Evolutionary conservation across 768 basidiomycete species (phyloP).

Genomic region (Mycena amicta): DNA sequence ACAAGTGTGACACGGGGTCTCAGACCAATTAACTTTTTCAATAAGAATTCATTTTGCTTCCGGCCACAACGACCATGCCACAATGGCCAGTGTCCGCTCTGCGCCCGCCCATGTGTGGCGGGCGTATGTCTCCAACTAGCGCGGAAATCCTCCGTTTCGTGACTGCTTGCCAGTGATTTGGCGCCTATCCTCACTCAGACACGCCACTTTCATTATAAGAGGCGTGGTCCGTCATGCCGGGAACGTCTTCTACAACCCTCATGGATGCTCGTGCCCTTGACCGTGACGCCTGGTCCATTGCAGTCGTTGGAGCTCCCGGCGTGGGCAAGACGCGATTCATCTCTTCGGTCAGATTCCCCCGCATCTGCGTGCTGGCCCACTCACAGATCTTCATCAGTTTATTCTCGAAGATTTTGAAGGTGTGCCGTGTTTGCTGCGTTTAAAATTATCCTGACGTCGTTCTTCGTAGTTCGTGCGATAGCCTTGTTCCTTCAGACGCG

Average conservation of each 20-base stretch:
- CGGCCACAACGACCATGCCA: too few relatives aligned
- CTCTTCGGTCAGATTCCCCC: slow-evolving; percentile 11
- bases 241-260: slow-evolving; percentile 4
- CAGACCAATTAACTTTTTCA: too few relatives aligned
- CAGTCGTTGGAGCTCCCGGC: slow-evolving; percentile 18
- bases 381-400: slow-evolving; percentile 13
- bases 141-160: too few relatives aligned
- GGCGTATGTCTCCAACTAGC: too few relatives aligned
- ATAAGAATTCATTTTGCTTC: too few relatives aligned
- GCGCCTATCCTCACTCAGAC: slow-evolving; percentile 1
- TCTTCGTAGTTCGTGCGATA: slow-evolving; percentile 10
- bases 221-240: neutral
- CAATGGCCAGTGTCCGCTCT: too few relatives aligned
- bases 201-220: slow-evolving; percentile 16
- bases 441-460: neutral
- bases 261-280: slow-evolving; percentile 18
- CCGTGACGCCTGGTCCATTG: slow-evolving; percentile 21
- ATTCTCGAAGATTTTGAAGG: slow-evolving; percentile 20
- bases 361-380: neutral
- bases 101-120: too few relatives aligned
- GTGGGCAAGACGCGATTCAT: slow-evolving; percentile 24
- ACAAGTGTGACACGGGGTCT: too few relatives aligned
- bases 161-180: neutral
- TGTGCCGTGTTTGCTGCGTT: too few relatives aligned
- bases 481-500: too few relatives aligned